Evolutionary conservation across 225 moss, liverwort and hornwort genomes (phyloP).

Genomic region (Sphagnum contortum): DNA sequence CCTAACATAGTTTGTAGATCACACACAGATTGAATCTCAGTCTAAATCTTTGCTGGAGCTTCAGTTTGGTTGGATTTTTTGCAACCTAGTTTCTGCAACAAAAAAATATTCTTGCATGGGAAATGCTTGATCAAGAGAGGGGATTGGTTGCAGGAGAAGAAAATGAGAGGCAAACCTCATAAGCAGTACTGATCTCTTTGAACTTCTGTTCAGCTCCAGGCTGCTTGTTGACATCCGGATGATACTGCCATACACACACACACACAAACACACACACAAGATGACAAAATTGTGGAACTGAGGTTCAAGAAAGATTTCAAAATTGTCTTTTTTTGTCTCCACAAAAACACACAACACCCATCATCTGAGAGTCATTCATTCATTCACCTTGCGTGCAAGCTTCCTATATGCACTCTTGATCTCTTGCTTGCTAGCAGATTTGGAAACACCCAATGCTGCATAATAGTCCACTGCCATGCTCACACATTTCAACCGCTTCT

Average conservation of each 20-base stretch:
- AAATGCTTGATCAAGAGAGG: no score
- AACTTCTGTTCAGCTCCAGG: slow-evolving; percentile 94
- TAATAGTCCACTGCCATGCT: slow-evolving; percentile 86
- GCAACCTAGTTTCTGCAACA: no score
- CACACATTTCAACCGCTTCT: slow-evolving; percentile 17
- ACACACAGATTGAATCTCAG: no score
- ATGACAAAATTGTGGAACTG: background rate
- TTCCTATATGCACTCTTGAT: slow-evolving; percentile 94
- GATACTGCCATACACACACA: slow-evolving; percentile 37
- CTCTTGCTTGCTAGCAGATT: slow-evolving; percentile 82
- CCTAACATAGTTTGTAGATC: no score
- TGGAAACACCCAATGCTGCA: slow-evolving; percentile 62
- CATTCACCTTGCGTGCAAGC: slow-evolving; percentile 81
- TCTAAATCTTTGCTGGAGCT: no score
- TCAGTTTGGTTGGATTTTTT: no score
- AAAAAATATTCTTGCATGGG: no score
- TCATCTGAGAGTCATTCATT: no score
- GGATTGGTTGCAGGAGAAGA: background rate
- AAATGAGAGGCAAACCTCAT: slow-evolving; percentile 50
- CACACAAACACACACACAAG: background rate
- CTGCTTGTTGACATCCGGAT: slow-evolving; percentile 97
- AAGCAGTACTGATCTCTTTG: slow-evolving; percentile 98
- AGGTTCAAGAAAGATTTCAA: no score
- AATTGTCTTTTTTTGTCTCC: no score
- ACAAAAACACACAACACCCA: no score